Base-by-base conservation (phyloP, 306 rosid genomes). In the Canavalia gladiata region DNA sequence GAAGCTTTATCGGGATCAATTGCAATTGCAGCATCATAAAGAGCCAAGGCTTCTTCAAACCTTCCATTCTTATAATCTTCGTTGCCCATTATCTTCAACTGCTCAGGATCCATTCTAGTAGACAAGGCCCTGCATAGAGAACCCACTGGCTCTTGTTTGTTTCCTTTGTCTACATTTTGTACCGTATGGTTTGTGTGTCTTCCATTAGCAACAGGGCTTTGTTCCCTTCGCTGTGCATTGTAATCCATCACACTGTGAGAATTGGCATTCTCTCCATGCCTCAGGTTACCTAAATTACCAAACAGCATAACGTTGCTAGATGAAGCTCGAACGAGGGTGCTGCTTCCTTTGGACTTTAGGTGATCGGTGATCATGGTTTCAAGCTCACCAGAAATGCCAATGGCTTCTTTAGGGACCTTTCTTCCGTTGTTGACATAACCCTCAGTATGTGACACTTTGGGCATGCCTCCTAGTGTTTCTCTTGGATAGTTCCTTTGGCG, bases 51-150 rank as follows among this genome's bases (percentile, higher is more conserved):
- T 86, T 90, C 95, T 3, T 86, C 86, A 78, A 89, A 94, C 54
- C 91, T 90, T 42, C 95, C 97, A 47, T 84, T 91, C 87, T 90
- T 94, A 72, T 91, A 94, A 77, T 94, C 98, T 59, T 91, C 97
- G 71, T 94, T 94, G 12, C 98, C 97, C 98, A 94, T 84, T 4
- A 89, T 90, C 90, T 91, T 94, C 80, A 94, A 80, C 50, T 89
- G 81, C 76, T 94, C 97, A 0, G 98, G 98, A 78, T 91, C 97
- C 90, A 88, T 90, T 79, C 98, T 81, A 3, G 97, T 92, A 5
- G 98, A 92, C 58, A 94, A 3, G 0, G 87, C 97, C 52, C 94
- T 81, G 81, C 95, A 90, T 41, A 90, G 81, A 47, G 95, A 88
- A 72, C 33, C 33, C 4, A 87, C 31, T 42, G 79, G 72, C 66